phyloP scores from a whole-genome alignment of 2,329 filamentous ascomycete species.

The Paraconiothyrium sp. region DNA sequence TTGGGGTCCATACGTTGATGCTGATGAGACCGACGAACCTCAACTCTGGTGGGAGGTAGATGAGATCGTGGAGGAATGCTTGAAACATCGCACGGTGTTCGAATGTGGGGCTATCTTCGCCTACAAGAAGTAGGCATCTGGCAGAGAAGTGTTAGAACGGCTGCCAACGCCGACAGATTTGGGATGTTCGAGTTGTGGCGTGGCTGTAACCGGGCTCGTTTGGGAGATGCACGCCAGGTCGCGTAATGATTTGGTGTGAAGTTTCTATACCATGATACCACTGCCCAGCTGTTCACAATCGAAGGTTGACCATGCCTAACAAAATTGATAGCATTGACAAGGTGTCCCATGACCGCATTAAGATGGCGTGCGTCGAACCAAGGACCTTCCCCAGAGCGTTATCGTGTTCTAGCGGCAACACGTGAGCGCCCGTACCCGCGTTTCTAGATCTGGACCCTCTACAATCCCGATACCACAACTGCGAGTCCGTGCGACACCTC shows the following conservation, averaged over 20 bases:
- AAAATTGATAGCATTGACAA: background rate
- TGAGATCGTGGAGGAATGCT: slow-evolving; percentile 48
- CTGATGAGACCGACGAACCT: slow-evolving; percentile 40
- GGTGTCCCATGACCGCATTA: background rate
- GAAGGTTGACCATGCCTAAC: background rate
- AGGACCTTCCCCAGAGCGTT: background rate
- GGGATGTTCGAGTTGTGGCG: background rate
- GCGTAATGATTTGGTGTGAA: background rate
- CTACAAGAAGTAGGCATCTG: slow-evolving; percentile 34
- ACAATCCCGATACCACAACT: slow-evolving; percentile 9
- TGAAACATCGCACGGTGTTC: slow-evolving; percentile 46
- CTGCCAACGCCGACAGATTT: background rate
- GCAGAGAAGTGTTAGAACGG: background rate
- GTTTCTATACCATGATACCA: slow-evolving; percentile 16
- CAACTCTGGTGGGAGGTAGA: slow-evolving; percentile 53
- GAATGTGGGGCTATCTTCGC: slow-evolving; percentile 50
- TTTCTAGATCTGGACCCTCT: slow-evolving; percentile 8
- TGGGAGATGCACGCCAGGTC: background rate
- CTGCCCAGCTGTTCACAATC: background rate
- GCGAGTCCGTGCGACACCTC: slow-evolving; percentile 37
- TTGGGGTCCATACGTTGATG: slow-evolving; percentile 49
- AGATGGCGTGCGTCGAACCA: slow-evolving; percentile 3
- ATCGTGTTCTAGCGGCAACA: slow-evolving; percentile 11
- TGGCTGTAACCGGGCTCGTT: background rate
- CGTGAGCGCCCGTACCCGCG: slow-evolving; percentile 19